Base-by-base conservation (phyloP, 1,284 basidiomycete species). In the Schizophyllum amplum region DNA sequence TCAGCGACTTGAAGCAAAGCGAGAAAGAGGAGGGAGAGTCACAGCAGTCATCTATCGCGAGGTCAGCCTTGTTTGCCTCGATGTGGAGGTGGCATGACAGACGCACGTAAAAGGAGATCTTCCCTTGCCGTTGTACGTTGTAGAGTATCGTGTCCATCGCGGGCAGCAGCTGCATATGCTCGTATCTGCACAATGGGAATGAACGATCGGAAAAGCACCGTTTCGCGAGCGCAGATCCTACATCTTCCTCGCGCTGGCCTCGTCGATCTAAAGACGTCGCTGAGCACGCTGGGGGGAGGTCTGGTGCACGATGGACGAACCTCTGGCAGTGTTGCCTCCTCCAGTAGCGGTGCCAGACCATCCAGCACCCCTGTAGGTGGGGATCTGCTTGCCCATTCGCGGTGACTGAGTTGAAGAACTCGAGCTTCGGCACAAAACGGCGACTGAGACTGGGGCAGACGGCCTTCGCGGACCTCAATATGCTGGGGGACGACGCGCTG, bases 111-210 rank as follows among this genome's bases (percentile, higher is more conserved):
- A 97, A 97, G 4, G 90, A 92, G 65, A 95, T 94, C 67, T 94
- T 92, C 24, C 94, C 94, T 71, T 97, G 94, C 17, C 94, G 81
- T 69, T 97, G 94, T 2, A 94, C 84, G 66, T 94, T 95, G 73
- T 94, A 92, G 21, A 97, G 77, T 24, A 95, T 77, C 62, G 87
- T 94, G 72, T 97, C 94, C 66, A 96, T 76, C 33, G 86, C 83
- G 0, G 94, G 94, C 47, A 96, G 75, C 22, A 94, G 77, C 33
- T 84, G 82, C 92, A 94, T 94, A 57, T 85, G 78, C 69, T 89
- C 84, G 66, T 94, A 90, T 62, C 86, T 87, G 61, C 20, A 24
- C 1, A 27, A 48, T 24, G 54, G n/a, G 33, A 1, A 33, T 51
- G 21, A 50, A 21, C 2, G 20, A 15, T 22, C 13, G 20, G 11